Evolutionary conservation across 2,329 filamentous ascomycete species (phyloP).

Genomic region (Penicillium rolfsii): DNA sequence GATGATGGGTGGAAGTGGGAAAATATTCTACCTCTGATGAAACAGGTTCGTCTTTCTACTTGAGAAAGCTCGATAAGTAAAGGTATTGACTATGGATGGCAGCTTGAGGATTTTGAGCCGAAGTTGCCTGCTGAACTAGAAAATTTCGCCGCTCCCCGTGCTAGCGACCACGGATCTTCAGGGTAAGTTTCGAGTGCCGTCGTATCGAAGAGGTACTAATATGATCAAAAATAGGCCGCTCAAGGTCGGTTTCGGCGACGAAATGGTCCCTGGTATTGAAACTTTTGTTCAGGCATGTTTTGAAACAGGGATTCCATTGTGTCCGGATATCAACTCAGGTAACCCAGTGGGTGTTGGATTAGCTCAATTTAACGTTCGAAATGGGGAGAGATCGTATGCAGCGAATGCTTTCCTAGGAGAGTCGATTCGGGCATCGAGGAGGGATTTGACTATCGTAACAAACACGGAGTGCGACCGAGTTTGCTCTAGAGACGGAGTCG

Average conservation of each 20-base stretch:
- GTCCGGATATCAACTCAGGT: slow-evolving; percentile 8
- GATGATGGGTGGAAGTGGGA: slow-evolving; percentile 9
- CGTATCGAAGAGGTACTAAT: background rate
- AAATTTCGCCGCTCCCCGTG: background rate
- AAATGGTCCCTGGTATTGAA: slow-evolving; percentile 11
- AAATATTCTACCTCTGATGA: background rate
- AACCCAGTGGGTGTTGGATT: slow-evolving; percentile 12
- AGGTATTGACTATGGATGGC: background rate
- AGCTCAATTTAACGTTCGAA: slow-evolving; percentile 13
- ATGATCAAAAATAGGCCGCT: background rate
- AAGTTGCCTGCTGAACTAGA: background rate
- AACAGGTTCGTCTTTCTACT: background rate
- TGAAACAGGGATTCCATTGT: slow-evolving; percentile 5
- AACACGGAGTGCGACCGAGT: slow-evolving; percentile 8
- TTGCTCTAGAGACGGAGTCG: background rate
- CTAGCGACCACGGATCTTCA: background rate
- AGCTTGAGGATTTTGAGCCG: slow-evolving; percentile 9
- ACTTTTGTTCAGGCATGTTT: slow-evolving; percentile 7
- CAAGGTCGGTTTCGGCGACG: slow-evolving; percentile 6
- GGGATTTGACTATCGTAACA: slow-evolving; percentile 2
- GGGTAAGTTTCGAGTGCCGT: background rate
- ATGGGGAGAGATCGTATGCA: slow-evolving; percentile 12
- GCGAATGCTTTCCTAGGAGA: slow-evolving; percentile 7
- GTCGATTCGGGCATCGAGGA: background rate
- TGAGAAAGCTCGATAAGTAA: background rate